Evolutionary conservation across 2,329 filamentous ascomycete species (phyloP), one percentile per base, ranked within the genome.

Genomic region (Ceratocystis diversiconidia): DNA sequence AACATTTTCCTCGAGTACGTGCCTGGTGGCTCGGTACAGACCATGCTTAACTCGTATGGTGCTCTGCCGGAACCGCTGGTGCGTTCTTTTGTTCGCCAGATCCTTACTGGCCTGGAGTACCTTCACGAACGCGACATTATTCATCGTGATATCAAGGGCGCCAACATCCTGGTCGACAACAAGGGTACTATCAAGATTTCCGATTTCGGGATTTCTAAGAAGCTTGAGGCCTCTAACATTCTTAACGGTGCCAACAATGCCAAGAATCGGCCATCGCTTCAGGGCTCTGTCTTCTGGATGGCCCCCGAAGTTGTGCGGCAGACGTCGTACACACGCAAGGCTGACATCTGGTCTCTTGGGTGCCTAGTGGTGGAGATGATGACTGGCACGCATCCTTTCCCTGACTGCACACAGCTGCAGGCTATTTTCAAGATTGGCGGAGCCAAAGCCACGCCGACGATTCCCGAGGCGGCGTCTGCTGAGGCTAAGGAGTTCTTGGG

Each of bases 1-100:
- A 99, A 99, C 78, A 99, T 99, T 88, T 99, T 99, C 85, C 85
- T 99, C 73, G 94, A 99, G 76, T 99, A 99, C 74, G 94, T 99
- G 41, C 90, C 94, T 17, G 94, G 94, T 76, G 94, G 94, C 59
- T 97, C 92, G 12, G 95, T 99, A 30, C 94, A 95, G 70, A 95
- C 90, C 8, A 97, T 99, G 92, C 86, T 99, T 70, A 94, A 96
- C 78, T 96, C 95, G 70, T 99, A 99, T 74, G 95, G 95, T 68
- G 92, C 92, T 6, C 84, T 99, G 64, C 88, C 90, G 19, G 94
- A 99, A 74, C 91, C 91, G 1, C 82, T 99, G 66, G 92, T 97
- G 67, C 88, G 92, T 73, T 96, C 94, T 76, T 99, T 99, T 73
- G 92, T 97, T 62, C 87, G 92, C 43, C 94, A 99, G 76, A 99